A percentile compares a stretch with the other conserved stretches of the same genome.
Evolutionary conservation across 768 basidiomycete species (phyloP).

Genomic region (Gymnopilus junonius): DNA sequence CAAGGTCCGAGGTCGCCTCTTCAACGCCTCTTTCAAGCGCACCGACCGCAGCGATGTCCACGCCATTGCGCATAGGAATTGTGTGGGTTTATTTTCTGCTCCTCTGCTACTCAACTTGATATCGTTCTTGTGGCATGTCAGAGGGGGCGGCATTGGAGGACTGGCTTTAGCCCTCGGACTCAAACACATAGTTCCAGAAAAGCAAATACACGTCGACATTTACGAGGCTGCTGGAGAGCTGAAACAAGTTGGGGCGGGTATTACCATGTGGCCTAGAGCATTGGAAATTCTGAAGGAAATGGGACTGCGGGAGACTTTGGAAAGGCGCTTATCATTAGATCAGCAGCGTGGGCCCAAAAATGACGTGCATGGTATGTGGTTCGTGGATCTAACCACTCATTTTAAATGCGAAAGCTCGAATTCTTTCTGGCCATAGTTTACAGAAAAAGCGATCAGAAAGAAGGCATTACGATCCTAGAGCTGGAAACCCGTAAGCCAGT

Average conservation of each 20-base stretch:
- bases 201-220: conserved; percentile 41
- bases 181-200: neutral
- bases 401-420: no score
- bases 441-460: conserved; percentile 20
- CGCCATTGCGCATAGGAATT: neutral
- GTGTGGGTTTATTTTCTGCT: neutral
- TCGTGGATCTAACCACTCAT: neutral
- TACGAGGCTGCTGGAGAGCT: conserved; percentile 48
- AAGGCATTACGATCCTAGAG: conserved; percentile 13
- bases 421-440: conserved; percentile 9
- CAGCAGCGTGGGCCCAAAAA: neutral
- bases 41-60: neutral
- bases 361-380: neutral
- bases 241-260: conserved; percentile 50
- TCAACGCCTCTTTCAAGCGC: neutral
- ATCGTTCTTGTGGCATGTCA: neutral
- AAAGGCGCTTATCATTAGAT: conserved; percentile 3
- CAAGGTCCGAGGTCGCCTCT: neutral
- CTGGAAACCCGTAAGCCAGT: conserved; percentile 8
- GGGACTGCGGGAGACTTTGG: conserved; percentile 34
- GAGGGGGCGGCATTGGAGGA: conserved; percentile 41
- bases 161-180: conserved; percentile 28
- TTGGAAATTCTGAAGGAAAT: conserved; percentile 45
- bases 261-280: conserved; percentile 47
- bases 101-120: neutral